Evolutionary conservation across 441 rosid species (phyloP).

Genomic region (Jatropha podagrica): DNA sequence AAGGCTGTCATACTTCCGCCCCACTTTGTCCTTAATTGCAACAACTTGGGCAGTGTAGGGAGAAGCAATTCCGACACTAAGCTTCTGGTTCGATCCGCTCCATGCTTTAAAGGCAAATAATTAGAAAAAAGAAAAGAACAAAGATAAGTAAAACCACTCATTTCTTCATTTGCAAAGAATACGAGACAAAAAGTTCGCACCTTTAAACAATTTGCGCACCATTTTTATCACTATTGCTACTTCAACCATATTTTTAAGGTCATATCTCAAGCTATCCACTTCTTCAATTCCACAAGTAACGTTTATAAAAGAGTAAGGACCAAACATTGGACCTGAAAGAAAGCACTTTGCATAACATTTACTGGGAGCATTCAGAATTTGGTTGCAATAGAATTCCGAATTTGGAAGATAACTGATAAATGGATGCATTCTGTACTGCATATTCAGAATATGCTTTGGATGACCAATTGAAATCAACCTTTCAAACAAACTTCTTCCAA

Average conservation of each 20-base stretch:
- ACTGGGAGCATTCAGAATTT: conserved; percentile 34
- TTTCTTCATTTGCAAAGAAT: neutral
- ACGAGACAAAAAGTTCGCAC: conserved; percentile 15
- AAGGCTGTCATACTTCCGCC: conserved; percentile 16
- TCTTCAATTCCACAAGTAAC: conserved; percentile 45
- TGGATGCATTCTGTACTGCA: conserved; percentile 31
- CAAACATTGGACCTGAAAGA: conserved; percentile 42
- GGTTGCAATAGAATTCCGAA: conserved; percentile 31
- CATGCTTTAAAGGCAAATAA: conserved; percentile 23
- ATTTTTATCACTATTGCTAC: conserved; percentile 39
- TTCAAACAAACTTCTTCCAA: conserved; percentile 25
- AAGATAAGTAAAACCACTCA: neutral
- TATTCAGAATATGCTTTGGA: conserved; percentile 19
- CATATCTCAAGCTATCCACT: conserved; percentile 18
- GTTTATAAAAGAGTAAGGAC: conserved; percentile 48
- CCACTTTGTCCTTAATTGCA: conserved; percentile 34
- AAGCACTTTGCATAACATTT: conserved; percentile 24
- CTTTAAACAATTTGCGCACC: conserved; percentile 31
- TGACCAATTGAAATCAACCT: conserved; percentile 15
- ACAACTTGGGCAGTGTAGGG: conserved; percentile 39
- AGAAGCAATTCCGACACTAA: conserved; percentile 41
- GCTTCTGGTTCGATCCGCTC: conserved; percentile 16
- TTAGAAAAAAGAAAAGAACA: neutral
- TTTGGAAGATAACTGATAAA: conserved; percentile 37
- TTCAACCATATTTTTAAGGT: conserved; percentile 44